Evolutionary conservation across 2,329 filamentous ascomycete genomes (phyloP), one percentile per base, ranked within the genome.

Genomic region (Proliferodiscus dingleyae): DNA sequence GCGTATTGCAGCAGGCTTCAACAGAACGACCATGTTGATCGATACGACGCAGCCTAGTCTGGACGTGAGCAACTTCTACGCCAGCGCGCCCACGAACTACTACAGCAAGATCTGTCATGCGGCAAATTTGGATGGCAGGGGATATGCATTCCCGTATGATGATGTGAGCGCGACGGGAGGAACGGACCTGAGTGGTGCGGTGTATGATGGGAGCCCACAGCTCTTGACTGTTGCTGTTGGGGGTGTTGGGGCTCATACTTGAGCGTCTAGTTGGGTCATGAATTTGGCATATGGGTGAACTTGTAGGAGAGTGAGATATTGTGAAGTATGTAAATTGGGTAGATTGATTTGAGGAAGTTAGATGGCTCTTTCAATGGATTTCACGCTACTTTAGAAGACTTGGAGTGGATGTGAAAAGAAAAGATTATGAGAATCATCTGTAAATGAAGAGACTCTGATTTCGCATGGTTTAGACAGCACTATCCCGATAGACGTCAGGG

Each of bases 101-200:
- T 85, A 83, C 58, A 68, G 75, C 22, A 68, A 77, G 7, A 68
- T 85, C 30, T 71, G 85, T 2, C 82, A 85, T 62, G 63, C 71
- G 29, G 70, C 77, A 40, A 78, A 83, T 64, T 58, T 72, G 4
- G 79, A 84, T 59, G 73, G 73, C 1, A 66, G 70, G 36, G 82
- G 82, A 0, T 86, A 86, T 58, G 75, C 78, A 0, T 86, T 85
- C 58, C 71, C 82, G 0, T 86, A 84, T 54, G 82, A 86, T 56
- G 82, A 86, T 59, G 81, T 86, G 15, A 76, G 78, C 44, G 74
- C 79, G 0, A 68, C 71, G 48, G 77, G 72, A 15, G 66, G 71
- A 51, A 43, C 62, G 3, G 81, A 86, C 62, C 80, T 83, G 65
- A 79, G 77, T 18, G 81, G 83, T 3, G 77, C 75, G 50, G 71